Evolutionary conservation across 352 stramenopile species (phyloP), one percentile per base, ranked within the genome.

Genomic region (Halophytophthora batemanensis): DNA sequence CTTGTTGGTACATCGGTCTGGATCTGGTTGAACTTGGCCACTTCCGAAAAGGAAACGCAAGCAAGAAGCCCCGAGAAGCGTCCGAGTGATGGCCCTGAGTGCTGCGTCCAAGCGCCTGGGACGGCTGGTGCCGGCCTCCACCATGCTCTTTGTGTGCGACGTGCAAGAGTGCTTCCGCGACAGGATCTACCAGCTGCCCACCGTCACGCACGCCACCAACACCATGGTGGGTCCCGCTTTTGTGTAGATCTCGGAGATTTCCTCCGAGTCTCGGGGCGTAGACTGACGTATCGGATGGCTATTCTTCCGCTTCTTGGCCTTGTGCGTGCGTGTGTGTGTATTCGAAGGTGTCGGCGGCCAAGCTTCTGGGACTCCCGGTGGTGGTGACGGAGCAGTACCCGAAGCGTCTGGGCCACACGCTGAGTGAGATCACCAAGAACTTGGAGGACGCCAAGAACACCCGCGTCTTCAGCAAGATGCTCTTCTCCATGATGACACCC

Each of bases 401-500:
- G 2, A 94, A 97, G 46, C 94, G 95, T 0, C 96, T 99, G 66
- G 94, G 95, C 23, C 60, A 71, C 18, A 98, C 93, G 2, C 81
- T 95, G 21, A 44, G 61, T 2, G 87, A 96, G 53, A 82, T 96
- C 50, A 68, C 63, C 15, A 55, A 74, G n/a, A 67, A 84, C 51
- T 47, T 93, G 5, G 53, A 71, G 18, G 56, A 68, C 35, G 58
- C 69, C 37, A 51, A 67, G 21, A 62, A 69, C 44, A 55, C 77
- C 34, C 82, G 79, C 22, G 75, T 91, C 3, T 98, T 98, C 55
- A 91, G 98, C 75, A 99, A 99, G 82, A 98, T 96, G 65, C 77
- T 96, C 49, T 99, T 99, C 71, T 98, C 88, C 14, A 99, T 99
- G 97, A 68, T 98, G 35, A 98, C 95, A n/a, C 66, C 77, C 21